Evolutionary conservation across 2,329 filamentous ascomycete genomes (phyloP).

Genomic region (Polychaeton citri): DNA sequence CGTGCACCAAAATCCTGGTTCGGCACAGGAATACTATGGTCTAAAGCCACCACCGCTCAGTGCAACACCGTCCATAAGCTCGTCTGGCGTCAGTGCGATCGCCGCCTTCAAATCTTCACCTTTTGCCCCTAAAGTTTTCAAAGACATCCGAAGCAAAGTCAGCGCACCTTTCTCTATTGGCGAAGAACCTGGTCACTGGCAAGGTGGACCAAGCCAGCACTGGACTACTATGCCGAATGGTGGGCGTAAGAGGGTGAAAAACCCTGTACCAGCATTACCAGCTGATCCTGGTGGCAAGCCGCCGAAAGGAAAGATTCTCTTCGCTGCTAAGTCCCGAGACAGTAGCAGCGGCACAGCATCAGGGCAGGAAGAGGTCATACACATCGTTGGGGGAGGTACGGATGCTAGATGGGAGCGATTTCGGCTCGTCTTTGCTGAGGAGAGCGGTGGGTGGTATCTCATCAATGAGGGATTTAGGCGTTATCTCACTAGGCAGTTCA

Average conservation of each 20-base stretch:
- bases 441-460: constrained; percentile 12
- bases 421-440: constrained; percentile 12
- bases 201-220: constrained; percentile 15
- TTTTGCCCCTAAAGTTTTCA: constrained; percentile 65
- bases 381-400: constrained; percentile 20
- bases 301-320: constrained; percentile 74
- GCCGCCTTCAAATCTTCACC: constrained; percentile 18
- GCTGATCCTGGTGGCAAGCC: constrained; percentile 45
- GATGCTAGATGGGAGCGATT: constrained; percentile 23
- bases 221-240: constrained; percentile 24
- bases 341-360: constrained; percentile 5
- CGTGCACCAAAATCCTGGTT: constrained; percentile 4
- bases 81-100: constrained; percentile 10
- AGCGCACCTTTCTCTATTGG: constrained; percentile 72
- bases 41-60: constrained; percentile 16
- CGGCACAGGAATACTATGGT: constrained; percentile 21
- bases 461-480: constrained; percentile 18
- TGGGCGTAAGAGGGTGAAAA: constrained; percentile 15
- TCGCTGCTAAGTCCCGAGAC: constrained; percentile 31
- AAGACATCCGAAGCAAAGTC: constrained; percentile 76
- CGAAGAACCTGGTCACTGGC: constrained; percentile 39
- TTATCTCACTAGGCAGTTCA: constrained; percentile 22
- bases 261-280: constrained; percentile 32
- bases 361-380: constrained; percentile 14
- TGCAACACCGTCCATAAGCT: constrained; percentile 10